Conservation (phyloP, 208 protist species). For the Trypanosoma platydactyli region DNA sequence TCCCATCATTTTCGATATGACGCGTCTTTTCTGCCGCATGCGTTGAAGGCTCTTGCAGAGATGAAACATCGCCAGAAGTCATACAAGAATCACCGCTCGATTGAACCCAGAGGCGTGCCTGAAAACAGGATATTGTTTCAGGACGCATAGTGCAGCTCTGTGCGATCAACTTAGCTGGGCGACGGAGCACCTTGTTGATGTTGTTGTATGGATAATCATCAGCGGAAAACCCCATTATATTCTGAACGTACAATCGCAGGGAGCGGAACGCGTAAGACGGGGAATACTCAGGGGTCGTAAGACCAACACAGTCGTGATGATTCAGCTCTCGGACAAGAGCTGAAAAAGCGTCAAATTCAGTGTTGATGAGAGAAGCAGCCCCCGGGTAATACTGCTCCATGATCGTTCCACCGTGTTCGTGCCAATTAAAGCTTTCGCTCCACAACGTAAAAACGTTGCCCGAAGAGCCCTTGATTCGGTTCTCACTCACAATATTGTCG, state of each 20-base stretch:
- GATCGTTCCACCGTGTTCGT: slow-evolving; percentile 58
- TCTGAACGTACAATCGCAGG: slow-evolving; percentile 78
- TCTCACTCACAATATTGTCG: slow-evolving; percentile 66
- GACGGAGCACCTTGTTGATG: slow-evolving; percentile 83
- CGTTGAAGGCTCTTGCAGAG: not conserved
- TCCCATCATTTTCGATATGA: not conserved
- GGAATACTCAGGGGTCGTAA: slow-evolving; percentile 51
- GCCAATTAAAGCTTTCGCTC: slow-evolving; percentile 71
- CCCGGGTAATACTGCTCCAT: slow-evolving; percentile 91
- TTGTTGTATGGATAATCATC: slow-evolving; percentile 84
- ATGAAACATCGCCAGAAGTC: not conserved
- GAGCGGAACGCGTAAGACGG: slow-evolving; percentile 73
- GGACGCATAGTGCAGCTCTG: slow-evolving; percentile 79
- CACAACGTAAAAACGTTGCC: slow-evolving; percentile 42
- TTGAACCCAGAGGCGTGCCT: slow-evolving; percentile 23
- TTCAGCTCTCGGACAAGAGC: slow-evolving; percentile 56
- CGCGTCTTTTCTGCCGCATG: not conserved
- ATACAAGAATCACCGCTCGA: not conserved
- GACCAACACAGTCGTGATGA: slow-evolving; percentile 61
- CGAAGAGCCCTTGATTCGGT: slow-evolving; percentile 59
- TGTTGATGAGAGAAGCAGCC: slow-evolving; percentile 59
- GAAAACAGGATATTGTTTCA: slow-evolving; percentile 49
- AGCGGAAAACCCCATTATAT: slow-evolving; percentile 79
- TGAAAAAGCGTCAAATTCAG: slow-evolving; percentile 69
- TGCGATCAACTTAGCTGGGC: slow-evolving; percentile 74